Base-by-base conservation (phyloP, 169 alveolate species). In the Cryptosporidium felis region DNA sequence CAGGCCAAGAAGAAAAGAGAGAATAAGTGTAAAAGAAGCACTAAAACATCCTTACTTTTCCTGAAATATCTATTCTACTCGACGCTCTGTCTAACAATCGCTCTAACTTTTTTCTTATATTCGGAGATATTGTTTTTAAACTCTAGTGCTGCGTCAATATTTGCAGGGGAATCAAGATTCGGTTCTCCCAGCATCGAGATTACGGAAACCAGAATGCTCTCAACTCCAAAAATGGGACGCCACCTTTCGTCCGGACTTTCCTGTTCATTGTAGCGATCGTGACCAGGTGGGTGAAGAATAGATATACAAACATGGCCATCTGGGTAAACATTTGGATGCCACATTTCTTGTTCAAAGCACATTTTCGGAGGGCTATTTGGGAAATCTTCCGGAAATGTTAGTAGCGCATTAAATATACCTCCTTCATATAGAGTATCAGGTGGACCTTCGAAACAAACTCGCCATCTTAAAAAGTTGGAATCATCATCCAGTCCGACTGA, bases 291-390 rank as follows among this genome's bases (percentile, higher is more conserved):
- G 82, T 97, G 99, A 28, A 98, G 93, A 66, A 98, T 98, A 9
- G 99, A 95, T 46, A 98, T 98, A 91, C 99, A 98, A 9, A 97
- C 99, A 67, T 92, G 91, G n/a, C 99, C 99, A 89, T 94, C 98
- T 18, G 98, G 96, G 62, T 81, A 82, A 80, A 95, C 95, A 92
- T 96, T 97, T 12, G 99, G 99, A 81, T 97, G 99, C 98, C 98
- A 97, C 99, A 98, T 96, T 89, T 96, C 97, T 38, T 97, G 96
- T 81, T 91, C 95, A 89, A 98, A 98, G 85, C 92, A 90, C 99
- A 98, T 97, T 82, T 95, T 96, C 16, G 99, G 99, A 21, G 99
- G 99, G 42, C 91, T 94, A 89, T 97, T 96, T 38, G 99, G 99
- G 92, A 95, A 98, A 88, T 96, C 98, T 9, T 94, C 93, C 0